phyloP scores from a whole-genome alignment of 768 basidiomycete species.

The Floccularia luteovirens region DNA sequence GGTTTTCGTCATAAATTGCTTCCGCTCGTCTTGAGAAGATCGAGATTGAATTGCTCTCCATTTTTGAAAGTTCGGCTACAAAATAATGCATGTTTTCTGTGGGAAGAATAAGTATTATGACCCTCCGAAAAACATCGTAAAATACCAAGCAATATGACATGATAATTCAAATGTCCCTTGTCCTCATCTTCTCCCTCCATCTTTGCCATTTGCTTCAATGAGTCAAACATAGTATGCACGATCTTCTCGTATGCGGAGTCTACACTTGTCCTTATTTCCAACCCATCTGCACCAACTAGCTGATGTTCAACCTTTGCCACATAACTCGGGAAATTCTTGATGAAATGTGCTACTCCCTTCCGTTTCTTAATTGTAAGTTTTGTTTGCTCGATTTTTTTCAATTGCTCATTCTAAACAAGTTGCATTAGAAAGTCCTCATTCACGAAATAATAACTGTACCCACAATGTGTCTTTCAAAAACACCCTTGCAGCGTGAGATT shows the following conservation, averaged over 20 bases:
- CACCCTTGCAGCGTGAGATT: constrained; percentile 64
- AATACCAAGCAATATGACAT: constrained; percentile 91
- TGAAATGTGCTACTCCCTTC: constrained; percentile 85
- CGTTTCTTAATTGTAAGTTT: constrained; percentile 91
- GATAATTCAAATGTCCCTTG: constrained; percentile 95
- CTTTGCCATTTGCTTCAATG: constrained; percentile 93
- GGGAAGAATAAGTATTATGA: constrained; percentile 1
- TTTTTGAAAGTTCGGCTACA: constrained; percentile 68
- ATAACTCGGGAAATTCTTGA: constrained; percentile 89
- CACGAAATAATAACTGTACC: constrained; percentile 12
- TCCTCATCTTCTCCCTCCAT: constrained; percentile 90
- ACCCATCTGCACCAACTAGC: constrained; percentile 64
- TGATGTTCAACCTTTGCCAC: constrained; percentile 80
- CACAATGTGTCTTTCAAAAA: constrained; percentile 74
- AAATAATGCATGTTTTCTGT: constrained; percentile 97
- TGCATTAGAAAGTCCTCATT: constrained; percentile 3
- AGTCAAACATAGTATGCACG: constrained; percentile 87
- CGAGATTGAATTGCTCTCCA: constrained; percentile 57
- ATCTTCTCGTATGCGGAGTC: constrained; percentile 85
- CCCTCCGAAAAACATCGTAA: constrained; percentile 4
- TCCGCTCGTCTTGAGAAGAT: constrained; percentile 69
- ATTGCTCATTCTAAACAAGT: constrained; percentile 64
- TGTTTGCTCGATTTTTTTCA: constrained; percentile 83
- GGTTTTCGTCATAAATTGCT: constrained; percentile 82
- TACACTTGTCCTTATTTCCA: constrained; percentile 72